These are phyloP conservation scores for Fusarium nelsonii DNA, from an alignment of 2,329 filamentous ascomycete genomes.

Conservation along the genomic window DNA sequence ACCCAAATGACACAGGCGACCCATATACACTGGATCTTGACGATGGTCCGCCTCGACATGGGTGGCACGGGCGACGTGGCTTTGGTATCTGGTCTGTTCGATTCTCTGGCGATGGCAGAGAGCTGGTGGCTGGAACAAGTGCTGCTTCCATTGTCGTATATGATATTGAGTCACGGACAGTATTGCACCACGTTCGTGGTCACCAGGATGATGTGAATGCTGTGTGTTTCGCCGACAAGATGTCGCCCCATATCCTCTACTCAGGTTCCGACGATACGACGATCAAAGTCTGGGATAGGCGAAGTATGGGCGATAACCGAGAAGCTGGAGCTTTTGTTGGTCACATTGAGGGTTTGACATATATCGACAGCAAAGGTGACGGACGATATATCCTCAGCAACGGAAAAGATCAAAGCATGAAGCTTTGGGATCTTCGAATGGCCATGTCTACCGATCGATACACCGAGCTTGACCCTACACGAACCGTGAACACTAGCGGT, in stretches of 20 bases:
- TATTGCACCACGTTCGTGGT: conserved; percentile 80
- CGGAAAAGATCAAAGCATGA: conserved; percentile 96
- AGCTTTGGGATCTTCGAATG: conserved; percentile 94
- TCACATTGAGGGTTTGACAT: conserved; percentile 75
- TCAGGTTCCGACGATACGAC: conserved; percentile 95
- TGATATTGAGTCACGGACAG: conserved; percentile 84
- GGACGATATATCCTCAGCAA: conserved; percentile 90
- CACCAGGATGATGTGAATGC: conserved; percentile 94
- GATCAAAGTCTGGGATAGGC: conserved; percentile 94
- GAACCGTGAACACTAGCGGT: conserved; percentile 65
- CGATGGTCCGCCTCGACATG: conserved; percentile 46
- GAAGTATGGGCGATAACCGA: conserved; percentile 88
- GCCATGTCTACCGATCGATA: conserved; percentile 81
- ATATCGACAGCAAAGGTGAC: conserved; percentile 77
- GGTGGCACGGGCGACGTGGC: conserved; percentile 47
- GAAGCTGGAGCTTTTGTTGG: conserved; percentile 75
- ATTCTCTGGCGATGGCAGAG: conserved; percentile 90
- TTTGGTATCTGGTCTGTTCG: conserved; percentile 89
- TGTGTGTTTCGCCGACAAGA: conserved; percentile 91
- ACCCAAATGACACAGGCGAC: conserved; percentile 83
- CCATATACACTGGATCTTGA: conserved; percentile 82
- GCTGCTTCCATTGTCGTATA: conserved; percentile 86
- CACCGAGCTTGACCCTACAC: conserved; percentile 66
- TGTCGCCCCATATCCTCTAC: conserved; percentile 92
- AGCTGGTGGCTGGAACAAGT: conserved; percentile 90